Evolutionary conservation across 108 stramenopile genomes (phyloP).

Genomic region (Phaeodactylum tricornutum): DNA sequence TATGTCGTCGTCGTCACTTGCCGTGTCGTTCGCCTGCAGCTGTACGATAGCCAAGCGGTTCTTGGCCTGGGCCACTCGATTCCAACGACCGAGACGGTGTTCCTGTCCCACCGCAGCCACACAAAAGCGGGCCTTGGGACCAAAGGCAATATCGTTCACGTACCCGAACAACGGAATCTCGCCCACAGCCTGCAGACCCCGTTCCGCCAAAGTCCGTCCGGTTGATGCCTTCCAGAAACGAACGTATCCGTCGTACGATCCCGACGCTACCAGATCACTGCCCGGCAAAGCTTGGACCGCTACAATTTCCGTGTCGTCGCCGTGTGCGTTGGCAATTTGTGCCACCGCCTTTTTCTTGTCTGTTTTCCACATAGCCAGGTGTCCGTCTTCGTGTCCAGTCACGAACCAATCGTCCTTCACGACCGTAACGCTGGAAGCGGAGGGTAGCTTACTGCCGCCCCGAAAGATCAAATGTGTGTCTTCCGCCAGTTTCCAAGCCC

Average conservation of each 20-base stretch:
- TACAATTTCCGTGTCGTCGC: constrained; percentile 25
- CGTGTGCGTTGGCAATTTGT: constrained; percentile 45
- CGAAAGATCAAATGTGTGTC: constrained; percentile 96
- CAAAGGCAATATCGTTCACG: constrained; percentile 75
- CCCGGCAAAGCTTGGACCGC: constrained; percentile 36
- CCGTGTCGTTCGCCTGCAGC: background rate
- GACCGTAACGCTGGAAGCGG: constrained; percentile 66
- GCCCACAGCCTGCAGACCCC: constrained; percentile 42
- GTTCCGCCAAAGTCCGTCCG: constrained; percentile 31
- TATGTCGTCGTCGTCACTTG: too few species aligned
- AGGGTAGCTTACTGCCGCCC: constrained; percentile 50
- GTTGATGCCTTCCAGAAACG: constrained; percentile 76
- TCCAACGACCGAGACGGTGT: constrained; percentile 81
- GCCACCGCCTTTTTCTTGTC: constrained; percentile 89
- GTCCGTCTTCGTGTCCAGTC: constrained; percentile 91
- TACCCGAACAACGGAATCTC: constrained; percentile 60
- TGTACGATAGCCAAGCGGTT: constrained; percentile 73
- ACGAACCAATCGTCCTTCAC: constrained; percentile 89
- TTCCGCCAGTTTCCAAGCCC: constrained; percentile 95
- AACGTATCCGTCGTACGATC: constrained; percentile 82
- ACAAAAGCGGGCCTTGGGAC: constrained; percentile 67
- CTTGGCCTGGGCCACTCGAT: constrained; percentile 65
- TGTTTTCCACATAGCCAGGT: constrained; percentile 83
- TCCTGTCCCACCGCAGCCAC: constrained; percentile 82
- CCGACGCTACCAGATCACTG: constrained; percentile 73